Conservation (phyloP, 352 stramenopile genomes). For the Phytopythium oedochilum region DNA sequence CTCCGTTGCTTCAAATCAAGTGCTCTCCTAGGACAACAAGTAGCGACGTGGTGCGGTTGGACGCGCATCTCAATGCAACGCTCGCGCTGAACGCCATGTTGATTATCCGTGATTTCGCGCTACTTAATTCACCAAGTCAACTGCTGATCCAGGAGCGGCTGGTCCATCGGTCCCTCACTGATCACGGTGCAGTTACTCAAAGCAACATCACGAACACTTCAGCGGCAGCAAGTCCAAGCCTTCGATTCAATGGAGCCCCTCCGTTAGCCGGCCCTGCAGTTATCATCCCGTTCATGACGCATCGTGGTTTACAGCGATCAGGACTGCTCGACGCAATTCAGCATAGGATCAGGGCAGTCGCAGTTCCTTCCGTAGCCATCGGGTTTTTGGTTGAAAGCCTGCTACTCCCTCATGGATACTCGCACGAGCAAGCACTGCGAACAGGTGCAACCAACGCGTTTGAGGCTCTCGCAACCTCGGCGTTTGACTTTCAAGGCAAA, state of each 20-base stretch:
- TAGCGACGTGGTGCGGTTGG: background rate
- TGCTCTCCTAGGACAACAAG: background rate
- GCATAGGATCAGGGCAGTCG: conserved; percentile 25
- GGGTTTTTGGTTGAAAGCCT: conserved; percentile 21
- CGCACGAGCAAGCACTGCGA: conserved; percentile 5
- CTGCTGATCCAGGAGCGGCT: conserved; percentile 12
- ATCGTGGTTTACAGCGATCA: conserved; percentile 6
- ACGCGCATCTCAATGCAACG: conserved; percentile 9
- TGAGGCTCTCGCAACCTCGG: conserved; percentile 10
- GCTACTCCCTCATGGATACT: conserved; percentile 26
- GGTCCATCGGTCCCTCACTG: conserved; percentile 3
- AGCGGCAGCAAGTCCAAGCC: background rate
- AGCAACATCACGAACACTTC: background rate
- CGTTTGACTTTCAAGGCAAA: conserved; percentile 2
- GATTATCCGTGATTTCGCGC: conserved; percentile 13
- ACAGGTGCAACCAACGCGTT: conserved; percentile 18
- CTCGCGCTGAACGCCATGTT: conserved; percentile 17
- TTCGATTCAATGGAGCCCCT: conserved; percentile 3
- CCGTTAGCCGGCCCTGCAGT: conserved; percentile 8
- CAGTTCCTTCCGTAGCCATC: conserved; percentile 16
- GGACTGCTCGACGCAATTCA: conserved; percentile 20
- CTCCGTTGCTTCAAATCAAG: background rate
- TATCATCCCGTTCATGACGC: conserved; percentile 23
- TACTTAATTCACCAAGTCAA: conserved; percentile 7
- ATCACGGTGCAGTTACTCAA: background rate